phyloP scores from a whole-genome alignment of 495 filamentous ascomycete species.

The Penicillium argentinense region DNA sequence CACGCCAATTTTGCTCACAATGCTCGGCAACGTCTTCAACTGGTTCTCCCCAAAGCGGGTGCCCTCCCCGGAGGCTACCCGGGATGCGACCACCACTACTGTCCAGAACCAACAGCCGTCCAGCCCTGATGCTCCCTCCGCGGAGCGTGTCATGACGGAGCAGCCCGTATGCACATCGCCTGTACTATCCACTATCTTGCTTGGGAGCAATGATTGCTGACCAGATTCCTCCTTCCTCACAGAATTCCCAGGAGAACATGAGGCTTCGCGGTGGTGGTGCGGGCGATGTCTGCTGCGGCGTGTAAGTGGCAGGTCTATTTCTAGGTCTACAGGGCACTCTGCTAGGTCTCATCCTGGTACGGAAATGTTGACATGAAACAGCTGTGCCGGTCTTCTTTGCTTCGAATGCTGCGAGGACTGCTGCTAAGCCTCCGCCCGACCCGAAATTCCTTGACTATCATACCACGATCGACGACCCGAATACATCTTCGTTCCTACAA shows the following conservation, averaged over 20 bases:
- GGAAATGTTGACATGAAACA: too few species aligned
- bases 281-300: conserved; percentile 45
- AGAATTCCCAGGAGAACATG: conserved; percentile 39
- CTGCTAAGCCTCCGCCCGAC: conserved; percentile 22
- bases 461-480: not conserved
- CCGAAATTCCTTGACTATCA: too few species aligned
- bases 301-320: conserved; percentile 32
- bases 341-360: too few species aligned
- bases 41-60: conserved; percentile 41
- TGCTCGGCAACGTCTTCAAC: conserved; percentile 37
- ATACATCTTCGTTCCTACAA: too few species aligned
- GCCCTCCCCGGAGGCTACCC: conserved; percentile 20
- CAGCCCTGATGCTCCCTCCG: conserved; percentile 31
- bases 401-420: conserved; percentile 43
- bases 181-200: not conserved
- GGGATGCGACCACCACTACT: conserved; percentile 33
- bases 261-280: conserved; percentile 45
- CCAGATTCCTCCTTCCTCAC: not conserved
- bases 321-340: too few species aligned
- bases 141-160: conserved; percentile 28
- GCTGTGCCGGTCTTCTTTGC: conserved; percentile 44
- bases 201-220: not conserved
- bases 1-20: conserved; percentile 16
- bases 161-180: conserved; percentile 33
- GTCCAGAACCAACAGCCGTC: conserved; percentile 38